Base-by-base conservation (phyloP, 75 land plant species). In the Chamaecyparis obtusa region DNA sequence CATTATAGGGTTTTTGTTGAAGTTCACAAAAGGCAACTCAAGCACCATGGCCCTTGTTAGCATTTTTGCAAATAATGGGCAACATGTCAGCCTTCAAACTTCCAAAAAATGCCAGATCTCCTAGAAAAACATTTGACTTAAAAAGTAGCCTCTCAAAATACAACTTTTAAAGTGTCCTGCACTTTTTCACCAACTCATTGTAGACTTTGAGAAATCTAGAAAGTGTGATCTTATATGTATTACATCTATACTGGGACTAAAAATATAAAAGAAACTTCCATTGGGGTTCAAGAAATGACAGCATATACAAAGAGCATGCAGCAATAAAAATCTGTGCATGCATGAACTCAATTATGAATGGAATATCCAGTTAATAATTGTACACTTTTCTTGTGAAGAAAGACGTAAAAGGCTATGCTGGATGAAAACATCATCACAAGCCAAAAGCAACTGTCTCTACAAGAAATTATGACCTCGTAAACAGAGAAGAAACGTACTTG, bases 351-450 rank as follows among this genome's bases (percentile, higher is more conserved):
- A 64, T 74, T 75, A 32, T 27, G 35, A 32, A 75, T 75, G 78
- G 37, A 75, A 33, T 75, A 35, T 75, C 39, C 35, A 74, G 33
- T 13, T 30, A 35, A 14, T 33, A 35, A 13, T 75, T 35, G 13
- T 75, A 35, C 78, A 75, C 14, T 33, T 3, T 75, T 75, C 78
- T 14, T 35, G 35, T 37, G 46, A 41, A 78, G 46, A 13, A 78
- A 78, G 19, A 37, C 41, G 8, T 37, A 21, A 78, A 37, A 21
- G 19, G 24, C 81, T 39, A 19, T 78, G 81, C 27, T 39, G n/a
- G 81, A 78, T 78, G 44, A 77, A 77, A 43, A 77, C 39, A 77
- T 77, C 43, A 37, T 77, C 80, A 37, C 37, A 77, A 77, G 41
- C 43, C 16, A 77, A 17, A 77, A 37, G n/a, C 3, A 37, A 32